These are phyloP conservation scores for Pelargonium nanum DNA, from an alignment of 345 rosid genomes.

Conservation along the genomic window DNA sequence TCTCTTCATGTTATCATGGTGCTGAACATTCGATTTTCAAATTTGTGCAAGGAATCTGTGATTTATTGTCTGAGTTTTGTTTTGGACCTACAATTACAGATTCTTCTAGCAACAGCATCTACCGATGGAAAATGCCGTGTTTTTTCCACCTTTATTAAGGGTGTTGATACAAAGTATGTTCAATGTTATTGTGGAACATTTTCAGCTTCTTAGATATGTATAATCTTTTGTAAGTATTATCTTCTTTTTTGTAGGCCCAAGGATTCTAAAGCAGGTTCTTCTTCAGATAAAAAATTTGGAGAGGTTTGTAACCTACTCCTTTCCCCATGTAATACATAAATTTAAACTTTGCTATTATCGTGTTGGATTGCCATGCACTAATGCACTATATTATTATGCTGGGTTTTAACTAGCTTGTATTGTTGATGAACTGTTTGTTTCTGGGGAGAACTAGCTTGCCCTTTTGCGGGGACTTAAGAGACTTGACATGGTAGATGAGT, in stretches of 20 bases:
- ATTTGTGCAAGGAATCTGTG: not conserved
- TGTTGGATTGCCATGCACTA: not conserved
- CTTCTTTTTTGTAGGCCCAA: slow-evolving; percentile 25
- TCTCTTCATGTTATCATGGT: not conserved
- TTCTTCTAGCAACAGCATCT: slow-evolving; percentile 89
- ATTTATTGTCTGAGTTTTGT: not conserved
- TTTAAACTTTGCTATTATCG: not conserved
- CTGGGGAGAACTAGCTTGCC: not conserved
- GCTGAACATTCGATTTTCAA: not conserved
- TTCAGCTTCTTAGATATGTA: not conserved
- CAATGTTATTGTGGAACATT: not conserved
- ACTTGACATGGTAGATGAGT: no score
- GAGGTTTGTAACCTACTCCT: slow-evolving; percentile 52
- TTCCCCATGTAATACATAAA: not conserved
- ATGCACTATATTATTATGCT: not conserved
- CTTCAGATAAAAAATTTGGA: slow-evolving; percentile 81
- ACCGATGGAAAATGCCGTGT: slow-evolving; percentile 97
- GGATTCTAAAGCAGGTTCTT: slow-evolving; percentile 59
- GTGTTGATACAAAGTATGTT: slow-evolving; percentile 74
- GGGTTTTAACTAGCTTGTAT: not conserved
- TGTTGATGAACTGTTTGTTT: not conserved
- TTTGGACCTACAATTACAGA: slow-evolving; percentile 25
- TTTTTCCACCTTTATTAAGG: slow-evolving; percentile 94
- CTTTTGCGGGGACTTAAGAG: not conserved
- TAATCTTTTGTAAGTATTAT: slow-evolving; percentile 8